Conservation (phyloP, 2,329 filamentous ascomycete species). For the Trichoderma endophyticum region DNA sequence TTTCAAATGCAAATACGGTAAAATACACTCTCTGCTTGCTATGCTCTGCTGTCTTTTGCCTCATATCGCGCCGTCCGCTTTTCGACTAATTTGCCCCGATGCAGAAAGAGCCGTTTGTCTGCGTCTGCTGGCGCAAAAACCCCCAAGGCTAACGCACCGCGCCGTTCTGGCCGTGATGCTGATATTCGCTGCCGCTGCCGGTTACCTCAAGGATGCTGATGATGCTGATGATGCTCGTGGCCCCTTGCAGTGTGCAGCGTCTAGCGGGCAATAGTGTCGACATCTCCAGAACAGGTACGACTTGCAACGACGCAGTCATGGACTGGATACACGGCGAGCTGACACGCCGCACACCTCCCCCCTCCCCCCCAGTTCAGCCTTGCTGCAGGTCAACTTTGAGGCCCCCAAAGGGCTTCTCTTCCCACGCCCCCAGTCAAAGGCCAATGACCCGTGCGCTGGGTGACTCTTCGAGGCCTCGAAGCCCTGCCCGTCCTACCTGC, state of each 20-base stretch:
- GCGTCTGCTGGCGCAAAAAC: not conserved
- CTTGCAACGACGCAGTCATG: not conserved
- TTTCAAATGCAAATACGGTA: not conserved
- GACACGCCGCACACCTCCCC: conserved; percentile 14
- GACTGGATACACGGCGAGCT: conserved; percentile 11
- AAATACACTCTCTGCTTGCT: too few relatives aligned
- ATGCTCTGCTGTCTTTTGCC: not conserved
- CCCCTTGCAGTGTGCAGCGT: conserved; percentile 10
- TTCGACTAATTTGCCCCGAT: conserved; percentile 17
- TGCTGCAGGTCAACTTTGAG: conserved; percentile 21
- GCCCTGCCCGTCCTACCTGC: conserved; percentile 5
- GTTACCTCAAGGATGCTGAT: not conserved
- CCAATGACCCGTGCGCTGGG: conserved; percentile 16
- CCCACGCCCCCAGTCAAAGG: conserved; percentile 14
- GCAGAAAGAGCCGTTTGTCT: conserved; percentile 4
- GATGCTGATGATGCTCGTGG: conserved; percentile 6
- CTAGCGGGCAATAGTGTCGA: not conserved
- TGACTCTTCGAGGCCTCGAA: conserved; percentile 15
- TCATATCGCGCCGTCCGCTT: not conserved
- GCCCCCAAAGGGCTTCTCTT: conserved; percentile 17
- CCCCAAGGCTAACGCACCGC: not conserved
- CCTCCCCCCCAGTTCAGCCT: conserved; percentile 19
- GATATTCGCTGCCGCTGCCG: not conserved
- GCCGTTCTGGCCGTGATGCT: conserved; percentile 1
- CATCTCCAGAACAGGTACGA: not conserved